A percentile compares a stretch with the other conserved stretches of the same genome.
Conservation (phyloP, 106 monocot species). For the Acanthochlamys bracteata region DNA sequence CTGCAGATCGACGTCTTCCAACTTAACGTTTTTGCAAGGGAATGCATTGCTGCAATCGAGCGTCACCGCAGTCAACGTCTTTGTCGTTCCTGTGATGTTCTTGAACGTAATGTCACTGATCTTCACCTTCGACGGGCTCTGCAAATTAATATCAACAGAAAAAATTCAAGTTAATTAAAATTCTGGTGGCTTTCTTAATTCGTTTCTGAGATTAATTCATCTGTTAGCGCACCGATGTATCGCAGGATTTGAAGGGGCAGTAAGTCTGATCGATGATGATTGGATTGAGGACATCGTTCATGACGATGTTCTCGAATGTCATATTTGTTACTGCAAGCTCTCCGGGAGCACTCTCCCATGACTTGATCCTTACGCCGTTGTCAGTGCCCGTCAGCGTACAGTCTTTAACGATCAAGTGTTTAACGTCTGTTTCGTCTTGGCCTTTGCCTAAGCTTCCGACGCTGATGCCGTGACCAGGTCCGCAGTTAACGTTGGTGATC, state of each 20-base stretch:
- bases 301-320: slow-evolving; percentile 48
- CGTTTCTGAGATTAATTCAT: no score
- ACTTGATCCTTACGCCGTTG: slow-evolving; percentile 69
- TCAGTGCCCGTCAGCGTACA: slow-evolving; percentile 27
- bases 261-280: slow-evolving; percentile 76
- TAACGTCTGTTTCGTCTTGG: slow-evolving; percentile 36
- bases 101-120: slow-evolving; percentile 44
- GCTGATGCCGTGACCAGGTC: slow-evolving; percentile 47
- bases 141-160: no score
- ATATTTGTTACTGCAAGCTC: slow-evolving; percentile 24
- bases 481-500: slow-evolving; percentile 23
- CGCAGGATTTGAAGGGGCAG: slow-evolving; percentile 39
- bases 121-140: slow-evolving; percentile 34
- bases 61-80: slow-evolving; percentile 33
- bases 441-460: slow-evolving; percentile 65
- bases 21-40: slow-evolving; percentile 40
- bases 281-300: slow-evolving; percentile 50
- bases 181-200: no score
- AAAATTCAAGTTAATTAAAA: no score
- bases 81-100: slow-evolving; percentile 53
- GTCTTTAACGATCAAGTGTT: slow-evolving; percentile 28
- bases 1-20: slow-evolving; percentile 29
- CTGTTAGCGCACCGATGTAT: slow-evolving; percentile 15
- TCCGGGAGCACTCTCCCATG: slow-evolving; percentile 38
- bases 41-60: slow-evolving; percentile 34